A percentile compares a stretch with the other conserved stretches of the same genome.
These are phyloP conservation scores for Prunus persica DNA, from an alignment of 306 rosid species.

Conservation along the genomic window DNA sequence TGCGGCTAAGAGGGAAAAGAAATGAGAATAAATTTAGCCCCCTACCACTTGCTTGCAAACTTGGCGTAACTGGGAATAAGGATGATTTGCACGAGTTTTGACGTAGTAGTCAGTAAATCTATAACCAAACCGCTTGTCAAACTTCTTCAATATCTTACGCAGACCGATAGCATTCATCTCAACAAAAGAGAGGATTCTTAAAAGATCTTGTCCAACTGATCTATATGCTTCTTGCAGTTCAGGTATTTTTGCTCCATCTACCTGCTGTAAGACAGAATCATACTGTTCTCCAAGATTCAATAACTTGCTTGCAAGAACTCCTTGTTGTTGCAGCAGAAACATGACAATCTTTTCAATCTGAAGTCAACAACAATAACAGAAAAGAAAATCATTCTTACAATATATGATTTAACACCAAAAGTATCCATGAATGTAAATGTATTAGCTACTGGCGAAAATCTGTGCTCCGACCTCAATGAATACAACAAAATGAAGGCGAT, in stretches of 20 bases:
- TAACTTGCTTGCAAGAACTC: conserved; percentile 75
- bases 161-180: conserved; percentile 83
- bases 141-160: conserved; percentile 90
- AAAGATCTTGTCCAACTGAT: conserved; percentile 69
- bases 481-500: background rate
- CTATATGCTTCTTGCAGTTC: conserved; percentile 65
- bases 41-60: conserved; percentile 97
- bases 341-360: conserved; percentile 89
- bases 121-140: conserved; percentile 82
- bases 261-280: conserved; percentile 46
- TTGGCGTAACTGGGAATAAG: conserved; percentile 84
- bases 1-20: background rate
- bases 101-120: conserved; percentile 81
- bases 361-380: background rate
- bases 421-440: background rate
- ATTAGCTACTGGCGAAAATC: background rate
- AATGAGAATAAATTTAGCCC: conserved; percentile 7
- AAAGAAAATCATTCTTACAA: background rate
- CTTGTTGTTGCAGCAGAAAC: conserved; percentile 90
- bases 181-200: conserved; percentile 67
- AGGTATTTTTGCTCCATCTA: conserved; percentile 45
- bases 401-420: background rate
- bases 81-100: conserved; percentile 90
- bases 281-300: conserved; percentile 51
- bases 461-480: background rate